Percentiles rank a stretch among this genome's conserved stretches.
Evolutionary conservation across 805 yeast species (phyloP).

Genomic region (Starmerella scarabaei): DNA sequence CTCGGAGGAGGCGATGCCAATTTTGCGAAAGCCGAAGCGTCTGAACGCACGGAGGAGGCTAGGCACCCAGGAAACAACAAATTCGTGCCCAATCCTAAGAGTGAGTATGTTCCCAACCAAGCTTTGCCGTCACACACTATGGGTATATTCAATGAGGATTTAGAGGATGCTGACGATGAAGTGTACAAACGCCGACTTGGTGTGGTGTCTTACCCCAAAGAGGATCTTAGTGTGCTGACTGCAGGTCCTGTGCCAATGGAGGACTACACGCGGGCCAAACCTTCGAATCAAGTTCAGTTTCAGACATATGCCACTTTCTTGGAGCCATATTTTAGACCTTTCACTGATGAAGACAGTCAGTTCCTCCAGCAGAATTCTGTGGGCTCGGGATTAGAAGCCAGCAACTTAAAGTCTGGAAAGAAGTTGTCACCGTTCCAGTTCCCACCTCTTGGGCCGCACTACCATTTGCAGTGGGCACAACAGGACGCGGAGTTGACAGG

Average conservation of each 20-base stretch:
- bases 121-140: constrained; percentile 55
- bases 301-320: constrained; percentile 73
- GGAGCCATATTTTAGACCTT: constrained; percentile 72
- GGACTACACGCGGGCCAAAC: constrained; percentile 75
- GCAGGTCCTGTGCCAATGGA: constrained; percentile 83
- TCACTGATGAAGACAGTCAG: constrained; percentile 67
- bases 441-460: constrained; percentile 75
- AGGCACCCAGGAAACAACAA: constrained; percentile 21
- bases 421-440: constrained; percentile 50
- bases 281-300: constrained; percentile 82
- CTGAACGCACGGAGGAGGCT: not conserved
- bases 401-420: constrained; percentile 21
- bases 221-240: constrained; percentile 56
- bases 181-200: constrained; percentile 68
- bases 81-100: constrained; percentile 49
- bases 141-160: constrained; percentile 53
- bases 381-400: constrained; percentile 23
- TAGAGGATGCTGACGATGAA: constrained; percentile 57
- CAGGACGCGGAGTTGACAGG: constrained; percentile 18
- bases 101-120: constrained; percentile 62
- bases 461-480: constrained; percentile 65
- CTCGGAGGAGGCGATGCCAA: not conserved
- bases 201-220: constrained; percentile 79
- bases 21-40: not conserved
- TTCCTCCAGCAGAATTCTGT: constrained; percentile 52